Conservation (phyloP, 2,329 filamentous ascomycete genomes). For the Microcera coccophila region DNA sequence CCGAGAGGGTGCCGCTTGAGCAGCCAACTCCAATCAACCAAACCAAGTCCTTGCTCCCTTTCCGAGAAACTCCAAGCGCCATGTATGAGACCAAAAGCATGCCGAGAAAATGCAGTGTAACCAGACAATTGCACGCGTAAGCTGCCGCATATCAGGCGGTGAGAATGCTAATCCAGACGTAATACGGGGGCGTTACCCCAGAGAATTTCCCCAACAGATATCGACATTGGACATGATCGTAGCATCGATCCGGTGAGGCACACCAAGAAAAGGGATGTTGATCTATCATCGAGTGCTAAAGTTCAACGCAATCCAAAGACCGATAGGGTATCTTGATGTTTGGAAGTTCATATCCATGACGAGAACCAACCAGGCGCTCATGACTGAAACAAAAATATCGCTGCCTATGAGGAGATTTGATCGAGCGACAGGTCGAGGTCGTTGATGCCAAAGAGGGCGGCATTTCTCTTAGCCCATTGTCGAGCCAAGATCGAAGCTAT, state of each 20-base stretch:
- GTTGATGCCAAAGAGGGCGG: constrained; percentile 51
- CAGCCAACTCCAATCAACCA: constrained; percentile 36
- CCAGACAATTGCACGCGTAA: constrained; percentile 27
- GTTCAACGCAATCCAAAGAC: constrained; percentile 31
- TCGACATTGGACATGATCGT: constrained; percentile 19
- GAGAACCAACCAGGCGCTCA: neutral
- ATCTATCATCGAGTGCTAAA: constrained; percentile 31
- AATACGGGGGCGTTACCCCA: constrained; percentile 11
- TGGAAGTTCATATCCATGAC: constrained; percentile 15
- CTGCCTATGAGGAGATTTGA: constrained; percentile 36
- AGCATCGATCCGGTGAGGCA: constrained; percentile 21
- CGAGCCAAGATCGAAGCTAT: constrained; percentile 86
- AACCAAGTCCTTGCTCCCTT: constrained; percentile 35
- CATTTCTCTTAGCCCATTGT: constrained; percentile 87
- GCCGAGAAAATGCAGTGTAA: constrained; percentile 34
- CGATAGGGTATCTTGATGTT: constrained; percentile 27
- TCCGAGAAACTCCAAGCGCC: constrained; percentile 42
- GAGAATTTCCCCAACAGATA: constrained; percentile 12
- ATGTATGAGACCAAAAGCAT: constrained; percentile 37
- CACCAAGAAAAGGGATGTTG: constrained; percentile 21
- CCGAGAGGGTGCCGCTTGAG: constrained; percentile 23
- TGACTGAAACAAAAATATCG: constrained; percentile 9
- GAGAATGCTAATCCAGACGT: constrained; percentile 29
- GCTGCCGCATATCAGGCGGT: constrained; percentile 23
- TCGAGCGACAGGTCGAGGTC: constrained; percentile 50